Conservation (phyloP, 805 yeast genomes). For the Lipomyces anomalus region DNA sequence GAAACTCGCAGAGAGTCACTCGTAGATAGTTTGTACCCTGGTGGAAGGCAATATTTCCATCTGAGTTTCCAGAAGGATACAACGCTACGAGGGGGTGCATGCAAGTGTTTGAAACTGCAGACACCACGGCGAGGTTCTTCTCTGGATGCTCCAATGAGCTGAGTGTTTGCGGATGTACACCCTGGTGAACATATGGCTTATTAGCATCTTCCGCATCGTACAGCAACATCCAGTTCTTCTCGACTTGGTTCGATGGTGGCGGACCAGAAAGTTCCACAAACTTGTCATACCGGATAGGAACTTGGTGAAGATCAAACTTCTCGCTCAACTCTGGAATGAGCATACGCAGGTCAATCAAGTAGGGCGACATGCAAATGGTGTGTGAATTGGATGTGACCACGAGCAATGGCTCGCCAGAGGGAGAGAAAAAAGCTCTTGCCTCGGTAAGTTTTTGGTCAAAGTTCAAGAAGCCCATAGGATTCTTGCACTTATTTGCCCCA, state of each 20-base stretch:
- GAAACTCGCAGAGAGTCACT: constrained; percentile 21
- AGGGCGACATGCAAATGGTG: constrained; percentile 11
- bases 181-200: constrained; percentile 12
- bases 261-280: constrained; percentile 9
- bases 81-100: not conserved
- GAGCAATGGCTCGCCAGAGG: constrained; percentile 19
- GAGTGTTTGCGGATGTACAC: not conserved
- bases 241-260: not conserved
- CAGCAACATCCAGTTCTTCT: constrained; percentile 14
- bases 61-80: not conserved
- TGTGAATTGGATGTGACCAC: constrained; percentile 10
- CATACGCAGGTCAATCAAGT: constrained; percentile 16
- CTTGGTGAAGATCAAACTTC: constrained; percentile 5
- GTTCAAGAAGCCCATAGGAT: not conserved
- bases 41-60: constrained; percentile 4
- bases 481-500: constrained; percentile 7
- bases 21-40: constrained; percentile 21
- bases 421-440: constrained; percentile 18
- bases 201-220: constrained; percentile 4
- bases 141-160: not conserved
- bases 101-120: not conserved
- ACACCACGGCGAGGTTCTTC: not conserved
- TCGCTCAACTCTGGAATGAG: constrained; percentile 13
- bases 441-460: constrained; percentile 10
- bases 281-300: constrained; percentile 8